Conservation (phyloP, 192 early-diverging fungal genomes). For the Rhizoclosmatium globosum region DNA sequence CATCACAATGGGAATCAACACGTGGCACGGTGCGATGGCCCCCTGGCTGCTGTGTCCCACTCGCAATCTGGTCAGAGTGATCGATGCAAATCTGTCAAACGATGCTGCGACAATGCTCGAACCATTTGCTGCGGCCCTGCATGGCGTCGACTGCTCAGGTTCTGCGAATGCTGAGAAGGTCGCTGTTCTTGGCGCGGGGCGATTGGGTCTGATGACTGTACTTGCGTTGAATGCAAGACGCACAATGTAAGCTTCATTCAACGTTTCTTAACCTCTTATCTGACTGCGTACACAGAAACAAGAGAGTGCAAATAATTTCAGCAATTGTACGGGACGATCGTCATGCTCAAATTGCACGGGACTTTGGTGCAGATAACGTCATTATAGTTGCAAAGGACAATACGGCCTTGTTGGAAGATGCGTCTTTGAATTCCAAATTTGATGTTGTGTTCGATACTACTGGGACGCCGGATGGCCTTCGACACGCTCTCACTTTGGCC, state of each 20-base stretch:
- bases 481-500: constrained; percentile 18
- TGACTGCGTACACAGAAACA: background rate
- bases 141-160: constrained; percentile 9
- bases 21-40: constrained; percentile 35
- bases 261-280: background rate
- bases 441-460: constrained; percentile 42
- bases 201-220: constrained; percentile 27
- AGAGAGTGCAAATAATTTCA: background rate
- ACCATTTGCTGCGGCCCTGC: constrained; percentile 38
- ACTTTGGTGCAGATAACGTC: constrained; percentile 31
- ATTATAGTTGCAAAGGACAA: constrained; percentile 3
- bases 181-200: constrained; percentile 21
- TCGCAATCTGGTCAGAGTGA: constrained; percentile 22
- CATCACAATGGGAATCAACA: constrained; percentile 39
- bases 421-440: constrained; percentile 2
- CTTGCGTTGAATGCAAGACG: constrained; percentile 4
- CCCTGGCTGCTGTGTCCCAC: constrained; percentile 22
- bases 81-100: background rate
- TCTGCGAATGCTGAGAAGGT: background rate
- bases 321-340: constrained; percentile 13
- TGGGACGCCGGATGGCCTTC: constrained; percentile 24
- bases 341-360: background rate
- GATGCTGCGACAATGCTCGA: constrained; percentile 9
- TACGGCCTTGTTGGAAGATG: background rate
- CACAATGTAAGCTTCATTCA: background rate